Base-by-base conservation (phyloP, 352 stramenopile genomes). In the Elongisporangium undulatum region DNA sequence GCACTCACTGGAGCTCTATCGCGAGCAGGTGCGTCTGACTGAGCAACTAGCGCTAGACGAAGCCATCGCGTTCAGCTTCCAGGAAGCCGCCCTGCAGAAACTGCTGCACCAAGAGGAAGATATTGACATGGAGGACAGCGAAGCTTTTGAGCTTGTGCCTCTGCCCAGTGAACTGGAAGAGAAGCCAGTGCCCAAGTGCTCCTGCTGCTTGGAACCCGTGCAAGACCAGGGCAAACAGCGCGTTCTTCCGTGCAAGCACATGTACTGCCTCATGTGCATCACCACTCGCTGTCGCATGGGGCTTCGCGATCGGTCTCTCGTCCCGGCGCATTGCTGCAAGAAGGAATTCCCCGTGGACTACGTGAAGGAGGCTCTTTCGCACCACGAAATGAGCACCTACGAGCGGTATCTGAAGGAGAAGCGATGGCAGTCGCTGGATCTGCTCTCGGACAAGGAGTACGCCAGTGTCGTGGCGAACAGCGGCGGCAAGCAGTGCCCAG, bases 271-370 rank as follows among this genome's bases (percentile, higher is more conserved):
- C 2, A 50, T 65, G 4, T 92, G 84, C 52, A 71, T 93, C 52
- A 39, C 52, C 5, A 77, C 69, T 45, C 76, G 81, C 17, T 83
- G 73, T 62, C 67, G 73, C 20, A 85, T 87, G 70, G 72, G 69
- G 24, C 62, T 90, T 0, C 58, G 59, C 3, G 76, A 93, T 57
- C 77, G 83, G 9, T 68, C 70, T 23, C 68, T 89, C 58, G 66
- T 85, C 21, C 83, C 83, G 34, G 74, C 79, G 13, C 81, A 87
- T 55, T 93, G 81, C 71, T 93, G 81, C 69, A 79, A 78, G 57
- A 76, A 77, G 38, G 83, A 93, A 13, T 85, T 86, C 24, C 83
- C 83, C 0, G 56, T 53, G 17, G 81, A 93, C 16, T 91, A 90
- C 57, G 72, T 93, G 10, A 54, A 54, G 2, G 66, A 82, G 22